Conservation (phyloP, 2,329 filamentous ascomycete species). For the Diaporthe longicolla region DNA sequence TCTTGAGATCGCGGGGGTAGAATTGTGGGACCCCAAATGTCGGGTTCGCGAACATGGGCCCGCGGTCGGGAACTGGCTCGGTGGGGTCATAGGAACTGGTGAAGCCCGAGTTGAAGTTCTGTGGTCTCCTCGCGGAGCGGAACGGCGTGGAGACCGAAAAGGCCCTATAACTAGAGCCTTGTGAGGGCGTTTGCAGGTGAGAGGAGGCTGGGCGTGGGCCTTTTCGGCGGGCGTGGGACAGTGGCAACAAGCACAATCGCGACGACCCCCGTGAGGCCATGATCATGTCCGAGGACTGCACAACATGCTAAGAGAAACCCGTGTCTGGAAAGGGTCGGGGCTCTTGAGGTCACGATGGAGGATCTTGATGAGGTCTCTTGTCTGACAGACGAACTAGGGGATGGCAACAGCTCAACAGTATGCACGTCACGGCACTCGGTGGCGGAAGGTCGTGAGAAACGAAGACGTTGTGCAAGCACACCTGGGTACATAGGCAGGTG, state of each 20-base stretch:
- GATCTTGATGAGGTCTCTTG: constrained; percentile 12
- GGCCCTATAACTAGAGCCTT: constrained; percentile 39
- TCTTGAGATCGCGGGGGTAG: constrained; percentile 81
- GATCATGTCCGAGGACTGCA: constrained; percentile 31
- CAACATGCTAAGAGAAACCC: constrained; percentile 39
- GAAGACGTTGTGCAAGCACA: neutral
- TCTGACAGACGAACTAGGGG: constrained; percentile 1
- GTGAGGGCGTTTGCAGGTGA: neutral
- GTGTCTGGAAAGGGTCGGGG: neutral
- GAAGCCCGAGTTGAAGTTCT: constrained; percentile 70
- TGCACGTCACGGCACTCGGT: neutral
- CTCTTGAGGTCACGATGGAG: constrained; percentile 17
- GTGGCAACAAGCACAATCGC: constrained; percentile 42
- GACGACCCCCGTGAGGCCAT: constrained; percentile 39
- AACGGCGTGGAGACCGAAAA: constrained; percentile 51
- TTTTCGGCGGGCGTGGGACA: constrained; percentile 40
- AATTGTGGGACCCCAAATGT: constrained; percentile 73
- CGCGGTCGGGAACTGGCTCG: constrained; percentile 63
- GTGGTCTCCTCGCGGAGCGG: constrained; percentile 55
- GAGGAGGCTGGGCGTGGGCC: constrained; percentile 23
- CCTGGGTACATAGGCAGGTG: no score
- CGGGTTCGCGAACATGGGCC: constrained; percentile 72
- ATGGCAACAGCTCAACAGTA: neutral
- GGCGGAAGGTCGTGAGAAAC: neutral
- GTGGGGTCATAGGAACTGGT: constrained; percentile 72